Evolutionary conservation across 306 rosid species (phyloP).

Genomic region (Pachyrhizus erosus): DNA sequence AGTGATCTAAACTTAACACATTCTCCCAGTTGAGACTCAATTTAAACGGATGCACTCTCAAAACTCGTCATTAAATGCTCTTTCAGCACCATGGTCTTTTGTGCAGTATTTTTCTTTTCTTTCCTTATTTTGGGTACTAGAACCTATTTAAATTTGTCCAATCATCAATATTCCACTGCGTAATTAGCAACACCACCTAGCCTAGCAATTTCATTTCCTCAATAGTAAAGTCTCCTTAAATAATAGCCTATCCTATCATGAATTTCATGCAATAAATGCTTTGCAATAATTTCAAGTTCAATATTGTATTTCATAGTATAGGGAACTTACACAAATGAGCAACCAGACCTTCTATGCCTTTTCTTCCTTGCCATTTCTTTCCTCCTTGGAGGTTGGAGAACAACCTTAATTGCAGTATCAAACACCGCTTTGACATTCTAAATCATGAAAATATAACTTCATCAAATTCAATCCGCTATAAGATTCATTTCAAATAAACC

Average conservation of each 20-base stretch:
- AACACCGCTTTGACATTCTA: conserved; percentile 98
- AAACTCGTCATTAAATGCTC: neutral
- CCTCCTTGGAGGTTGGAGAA: conserved; percentile 96
- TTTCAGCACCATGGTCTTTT: neutral
- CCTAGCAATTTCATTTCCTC: conserved; percentile 8
- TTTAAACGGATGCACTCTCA: too few species aligned
- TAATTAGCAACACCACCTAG: neutral
- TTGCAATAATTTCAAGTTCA: conserved; percentile 12
- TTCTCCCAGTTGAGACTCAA: neutral
- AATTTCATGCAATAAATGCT: conserved; percentile 1
- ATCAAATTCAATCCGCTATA: conserved; percentile 15
- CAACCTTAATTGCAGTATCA: conserved; percentile 97
- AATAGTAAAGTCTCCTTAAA: neutral
- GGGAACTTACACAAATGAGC: conserved; percentile 80
- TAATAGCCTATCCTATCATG: neutral
- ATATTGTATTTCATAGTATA: neutral
- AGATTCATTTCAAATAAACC: neutral
- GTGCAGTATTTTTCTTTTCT: conserved; percentile 1
- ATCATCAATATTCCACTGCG: neutral
- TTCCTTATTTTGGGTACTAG: neutral
- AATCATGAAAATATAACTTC: conserved; percentile 36
- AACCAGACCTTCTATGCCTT: conserved; percentile 74
- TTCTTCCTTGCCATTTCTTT: conserved; percentile 80
- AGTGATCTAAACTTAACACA: neutral
- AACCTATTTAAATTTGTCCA: neutral